Evolutionary conservation across 2,329 filamentous ascomycete species (phyloP).

Genomic region (Apiospora marii): DNA sequence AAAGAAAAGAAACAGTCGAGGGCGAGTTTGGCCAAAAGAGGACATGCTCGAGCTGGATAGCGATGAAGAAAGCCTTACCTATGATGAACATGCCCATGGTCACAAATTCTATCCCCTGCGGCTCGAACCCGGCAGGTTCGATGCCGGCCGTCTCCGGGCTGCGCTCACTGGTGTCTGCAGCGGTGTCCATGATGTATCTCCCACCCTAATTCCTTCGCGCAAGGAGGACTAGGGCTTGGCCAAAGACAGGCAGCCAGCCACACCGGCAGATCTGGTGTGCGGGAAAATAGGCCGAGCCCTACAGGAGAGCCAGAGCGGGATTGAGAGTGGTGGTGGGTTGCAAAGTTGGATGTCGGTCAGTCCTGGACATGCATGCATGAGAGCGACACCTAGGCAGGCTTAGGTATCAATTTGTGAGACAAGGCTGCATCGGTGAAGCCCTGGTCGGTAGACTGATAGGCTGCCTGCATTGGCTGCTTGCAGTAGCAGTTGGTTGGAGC

Average conservation of each 20-base stretch:
- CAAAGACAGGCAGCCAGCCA: neutral
- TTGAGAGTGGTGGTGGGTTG: constrained; percentile 4
- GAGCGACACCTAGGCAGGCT: neutral
- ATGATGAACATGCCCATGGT: constrained; percentile 79
- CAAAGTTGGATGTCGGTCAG: constrained; percentile 15
- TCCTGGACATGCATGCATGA: constrained; percentile 9
- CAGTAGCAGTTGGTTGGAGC: neutral
- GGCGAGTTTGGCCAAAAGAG: neutral
- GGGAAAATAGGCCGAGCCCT: constrained; percentile 3
- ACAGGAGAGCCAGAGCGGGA: neutral
- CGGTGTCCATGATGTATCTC: constrained; percentile 17
- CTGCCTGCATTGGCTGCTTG: constrained; percentile 9
- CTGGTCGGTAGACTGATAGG: neutral
- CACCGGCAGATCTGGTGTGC: constrained; percentile 4
- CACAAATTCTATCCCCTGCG: constrained; percentile 67
- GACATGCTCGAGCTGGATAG: neutral
- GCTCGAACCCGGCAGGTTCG: constrained; percentile 29
- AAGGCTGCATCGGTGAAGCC: constrained; percentile 20
- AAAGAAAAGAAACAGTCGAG: neutral
- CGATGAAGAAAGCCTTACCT: constrained; percentile 53
- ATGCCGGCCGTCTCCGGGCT: constrained; percentile 23
- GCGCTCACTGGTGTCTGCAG: neutral
- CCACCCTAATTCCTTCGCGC: neutral
- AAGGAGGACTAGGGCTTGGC: constrained; percentile 16
- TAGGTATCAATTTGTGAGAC: constrained; percentile 20